phyloP scores from a whole-genome alignment of 495 filamentous ascomycete species.

The Recurvomyces mirabilis region DNA sequence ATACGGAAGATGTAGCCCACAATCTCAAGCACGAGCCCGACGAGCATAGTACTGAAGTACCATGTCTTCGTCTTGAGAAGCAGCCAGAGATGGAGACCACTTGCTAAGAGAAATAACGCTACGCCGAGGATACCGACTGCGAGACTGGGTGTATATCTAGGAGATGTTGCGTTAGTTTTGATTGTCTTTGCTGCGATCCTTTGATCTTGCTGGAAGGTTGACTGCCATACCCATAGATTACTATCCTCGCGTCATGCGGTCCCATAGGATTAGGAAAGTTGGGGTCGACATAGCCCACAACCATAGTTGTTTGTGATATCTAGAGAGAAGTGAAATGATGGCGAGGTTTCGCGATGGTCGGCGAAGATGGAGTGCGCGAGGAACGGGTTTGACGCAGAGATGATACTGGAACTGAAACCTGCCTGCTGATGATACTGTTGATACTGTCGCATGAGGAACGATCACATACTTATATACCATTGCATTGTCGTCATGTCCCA shows the following conservation, averaged over 20 bases:
- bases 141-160: slow-evolving; percentile 35
- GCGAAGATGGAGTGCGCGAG: too few relatives aligned
- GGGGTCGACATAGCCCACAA: slow-evolving; percentile 24
- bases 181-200: background rate
- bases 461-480: too few relatives aligned
- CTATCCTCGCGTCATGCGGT: slow-evolving; percentile 20
- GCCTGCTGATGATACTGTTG: too few relatives aligned
- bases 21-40: slow-evolving; percentile 31
- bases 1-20: slow-evolving; percentile 48
- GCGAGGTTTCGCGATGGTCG: too few relatives aligned
- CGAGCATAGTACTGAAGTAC: slow-evolving; percentile 44
- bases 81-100: slow-evolving; percentile 39
- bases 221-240: slow-evolving; percentile 19
- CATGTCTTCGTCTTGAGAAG: slow-evolving; percentile 40
- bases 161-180: too few relatives aligned
- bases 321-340: too few relatives aligned
- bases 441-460: too few relatives aligned
- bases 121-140: slow-evolving; percentile 40
- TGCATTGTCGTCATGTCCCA: too few relatives aligned
- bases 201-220: background rate
- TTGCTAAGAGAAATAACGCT: slow-evolving; percentile 38
- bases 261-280: slow-evolving; percentile 26
- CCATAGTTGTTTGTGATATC: too few relatives aligned
- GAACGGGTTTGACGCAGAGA: too few relatives aligned
- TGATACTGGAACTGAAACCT: too few relatives aligned